Percentiles rank a stretch among this genome's conserved stretches.
phyloP scores from a whole-genome alignment of 257 asterid genomes.

The Nemophila menziesii region DNA sequence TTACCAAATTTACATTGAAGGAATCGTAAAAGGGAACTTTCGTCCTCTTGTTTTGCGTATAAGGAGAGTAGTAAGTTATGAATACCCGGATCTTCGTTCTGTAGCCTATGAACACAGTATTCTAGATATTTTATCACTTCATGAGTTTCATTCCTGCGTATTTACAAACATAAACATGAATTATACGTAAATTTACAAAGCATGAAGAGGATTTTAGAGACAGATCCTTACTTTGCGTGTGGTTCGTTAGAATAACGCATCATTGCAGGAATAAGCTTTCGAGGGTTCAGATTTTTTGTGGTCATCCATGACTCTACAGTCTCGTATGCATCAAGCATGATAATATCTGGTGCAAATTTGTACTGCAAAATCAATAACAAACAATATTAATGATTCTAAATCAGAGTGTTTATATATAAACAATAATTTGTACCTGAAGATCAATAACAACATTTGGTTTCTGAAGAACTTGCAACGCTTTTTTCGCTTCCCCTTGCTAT shows the following conservation, averaged over 20 bases:
- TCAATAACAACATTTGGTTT: slow-evolving; percentile 78
- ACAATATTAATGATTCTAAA: not conserved
- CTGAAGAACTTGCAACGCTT: slow-evolving; percentile 94
- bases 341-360: slow-evolving; percentile 94
- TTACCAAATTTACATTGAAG: slow-evolving; percentile 89
- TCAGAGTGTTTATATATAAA: not conserved
- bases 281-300: slow-evolving; percentile 72
- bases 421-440: slow-evolving; percentile 54
- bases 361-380: slow-evolving; percentile 47
- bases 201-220: slow-evolving; percentile 17
- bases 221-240: slow-evolving; percentile 85
- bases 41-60: slow-evolving; percentile 92
- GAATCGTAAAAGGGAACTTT: slow-evolving; percentile 91
- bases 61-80: slow-evolving; percentile 85
- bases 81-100: slow-evolving; percentile 93
- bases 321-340: slow-evolving; percentile 98
- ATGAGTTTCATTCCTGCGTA: slow-evolving; percentile 91
- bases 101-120: slow-evolving; percentile 84
- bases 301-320: slow-evolving; percentile 99
- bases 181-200: not conserved
- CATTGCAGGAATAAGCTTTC: slow-evolving; percentile 98
- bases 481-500: slow-evolving; percentile 96
- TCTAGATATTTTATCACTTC: slow-evolving; percentile 95
- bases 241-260: slow-evolving; percentile 98
- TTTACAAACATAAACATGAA: not conserved